phyloP scores from a whole-genome alignment of 169 alveolate genomes.

The Babesia caballi region DNA sequence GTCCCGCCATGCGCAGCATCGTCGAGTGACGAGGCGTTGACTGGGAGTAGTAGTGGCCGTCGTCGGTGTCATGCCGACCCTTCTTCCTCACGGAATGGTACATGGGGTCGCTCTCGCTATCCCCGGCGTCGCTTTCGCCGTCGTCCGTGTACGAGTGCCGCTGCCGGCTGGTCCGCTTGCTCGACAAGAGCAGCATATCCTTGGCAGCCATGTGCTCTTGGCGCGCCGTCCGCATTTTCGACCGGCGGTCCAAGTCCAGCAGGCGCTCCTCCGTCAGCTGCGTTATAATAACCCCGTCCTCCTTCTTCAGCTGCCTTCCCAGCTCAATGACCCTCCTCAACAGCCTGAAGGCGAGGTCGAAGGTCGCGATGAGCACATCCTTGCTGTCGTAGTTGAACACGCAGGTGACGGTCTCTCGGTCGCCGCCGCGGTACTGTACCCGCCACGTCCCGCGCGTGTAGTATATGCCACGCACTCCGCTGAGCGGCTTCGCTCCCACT shows the following conservation, averaged over 20 bases:
- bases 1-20: neutral
- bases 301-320: conserved; percentile 43
- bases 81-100: neutral
- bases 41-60: neutral
- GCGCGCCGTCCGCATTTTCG: neutral
- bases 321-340: conserved; percentile 45
- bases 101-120: neutral
- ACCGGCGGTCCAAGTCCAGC: conserved; percentile 46
- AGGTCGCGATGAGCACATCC: conserved; percentile 37
- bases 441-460: conserved; percentile 61
- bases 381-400: conserved; percentile 39
- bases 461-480: conserved; percentile 63
- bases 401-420: conserved; percentile 31
- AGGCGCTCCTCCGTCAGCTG: conserved; percentile 35
- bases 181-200: neutral
- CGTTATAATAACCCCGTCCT: conserved; percentile 46
- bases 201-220: neutral
- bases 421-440: conserved; percentile 43
- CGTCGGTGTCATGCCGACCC: neutral
- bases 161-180: conserved; percentile 14
- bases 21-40: neutral
- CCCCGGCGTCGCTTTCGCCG: neutral
- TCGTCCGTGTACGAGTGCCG: neutral
- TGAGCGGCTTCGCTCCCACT: conserved; percentile 61
- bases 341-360: conserved; percentile 44